Base-by-base conservation (phyloP, 257 asterid species). In the Capsicum pubescens region DNA sequence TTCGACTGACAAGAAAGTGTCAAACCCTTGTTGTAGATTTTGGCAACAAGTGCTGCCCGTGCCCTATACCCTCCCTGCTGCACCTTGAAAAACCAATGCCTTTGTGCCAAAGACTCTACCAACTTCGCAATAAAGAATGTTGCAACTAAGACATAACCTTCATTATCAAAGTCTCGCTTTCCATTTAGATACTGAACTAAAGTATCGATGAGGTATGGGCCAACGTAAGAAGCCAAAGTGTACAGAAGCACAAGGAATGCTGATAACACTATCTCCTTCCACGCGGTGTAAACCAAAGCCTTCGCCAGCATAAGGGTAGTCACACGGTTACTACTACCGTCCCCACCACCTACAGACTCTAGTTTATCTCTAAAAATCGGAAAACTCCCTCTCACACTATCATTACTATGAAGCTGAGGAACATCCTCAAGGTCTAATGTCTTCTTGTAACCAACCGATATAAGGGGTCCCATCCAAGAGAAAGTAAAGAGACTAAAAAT, bases 61-160 rank as follows among this genome's bases (percentile, higher is more conserved):
- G 94, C 97, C 88, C 98, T 84, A 82, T 85, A 91, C 48, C 98
- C 99, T 26, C 91, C 98, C 88, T 91, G 93, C 83, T 94, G 98
- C 61, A 84, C 94, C 82, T 86, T 91, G 19, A 95, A 94, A 85
- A 84, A 91, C 96, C 94, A 91, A 78, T 94, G 97, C 76, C 98
- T 91, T 80, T 89, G 91, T 11, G 98, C 57, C 72, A 96, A 84
- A 79, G 94, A 89, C 90, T 96, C 98, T 13, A 92, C 91, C 81
- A 90, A 19, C 91, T 96, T 94, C 2, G 98, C 98, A 63, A 83
- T 14, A 69, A 90, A 88, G 85, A 94, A 96, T 7, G 89, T 90
- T 42, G 86, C 87, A 42, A 94, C 95, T 80, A 93, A 89, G 46
- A 84, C 72, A 61, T 83, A 90, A 12, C 98, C 98, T 70, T 93